Evolutionary conservation across 352 stramenopile species (phyloP).

Genomic region (Phytophthora parvispora): DNA sequence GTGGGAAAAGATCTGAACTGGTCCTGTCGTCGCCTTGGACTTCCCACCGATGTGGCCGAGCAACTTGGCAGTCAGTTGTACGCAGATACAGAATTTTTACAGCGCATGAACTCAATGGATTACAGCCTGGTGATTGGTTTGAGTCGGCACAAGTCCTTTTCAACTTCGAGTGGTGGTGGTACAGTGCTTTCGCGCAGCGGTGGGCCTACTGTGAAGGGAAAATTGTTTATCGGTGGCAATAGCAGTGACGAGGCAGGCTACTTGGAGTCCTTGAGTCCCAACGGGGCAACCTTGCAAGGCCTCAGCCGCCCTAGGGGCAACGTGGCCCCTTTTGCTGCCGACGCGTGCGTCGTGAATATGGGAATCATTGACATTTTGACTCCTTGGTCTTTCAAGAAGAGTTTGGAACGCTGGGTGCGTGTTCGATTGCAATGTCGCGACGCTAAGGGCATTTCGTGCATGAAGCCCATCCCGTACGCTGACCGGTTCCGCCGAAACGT

Average conservation of each 20-base stretch:
- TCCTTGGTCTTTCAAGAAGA: slow-evolving; percentile 96
- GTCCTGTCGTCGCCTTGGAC: slow-evolving; percentile 78
- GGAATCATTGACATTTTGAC: slow-evolving; percentile 98
- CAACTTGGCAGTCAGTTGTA: slow-evolving; percentile 89
- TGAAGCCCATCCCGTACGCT: slow-evolving; percentile 85
- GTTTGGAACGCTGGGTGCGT: slow-evolving; percentile 90
- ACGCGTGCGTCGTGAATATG: slow-evolving; percentile 94
- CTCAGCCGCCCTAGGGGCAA: slow-evolving; percentile 34
- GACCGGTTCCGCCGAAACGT: slow-evolving; percentile 89
- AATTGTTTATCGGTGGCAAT: slow-evolving; percentile 37
- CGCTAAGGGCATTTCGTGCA: slow-evolving; percentile 82
- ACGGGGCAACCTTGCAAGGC: slow-evolving; percentile 41
- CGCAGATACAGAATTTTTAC: slow-evolving; percentile 94
- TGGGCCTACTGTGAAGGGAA: slow-evolving; percentile 41
- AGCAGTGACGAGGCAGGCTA: slow-evolving; percentile 61
- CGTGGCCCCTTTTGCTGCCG: slow-evolving; percentile 55
- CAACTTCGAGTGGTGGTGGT: slow-evolving; percentile 40
- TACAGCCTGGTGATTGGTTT: slow-evolving; percentile 97
- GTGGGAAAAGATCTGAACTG: slow-evolving; percentile 92
- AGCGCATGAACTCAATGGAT: slow-evolving; percentile 98
- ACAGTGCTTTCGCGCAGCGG: slow-evolving; percentile 42
- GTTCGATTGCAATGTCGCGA: slow-evolving; percentile 86
- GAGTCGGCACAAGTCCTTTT: slow-evolving; percentile 62
- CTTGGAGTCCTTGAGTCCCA: slow-evolving; percentile 65
- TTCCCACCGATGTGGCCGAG: slow-evolving; percentile 75